A percentile compares a stretch with the other conserved stretches of the same genome.
Evolutionary conservation across 352 stramenopile species (phyloP).

Genomic region (Phytophthora macrochlamydospora): DNA sequence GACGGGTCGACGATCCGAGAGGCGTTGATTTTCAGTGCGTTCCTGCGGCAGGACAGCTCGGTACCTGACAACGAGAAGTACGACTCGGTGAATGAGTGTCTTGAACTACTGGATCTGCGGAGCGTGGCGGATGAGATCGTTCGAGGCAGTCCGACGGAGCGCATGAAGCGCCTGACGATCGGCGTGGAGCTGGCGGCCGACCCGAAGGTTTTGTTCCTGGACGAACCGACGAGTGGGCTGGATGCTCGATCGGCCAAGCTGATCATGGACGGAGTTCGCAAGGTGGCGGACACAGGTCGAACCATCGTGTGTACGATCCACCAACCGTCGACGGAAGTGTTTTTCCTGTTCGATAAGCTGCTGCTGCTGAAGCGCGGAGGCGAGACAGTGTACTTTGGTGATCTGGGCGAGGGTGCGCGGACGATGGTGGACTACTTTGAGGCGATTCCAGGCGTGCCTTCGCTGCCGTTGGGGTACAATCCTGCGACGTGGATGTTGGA

Average conservation of each 20-base stretch:
- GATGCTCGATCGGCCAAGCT: conserved; percentile 62
- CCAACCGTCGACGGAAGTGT: conserved; percentile 87
- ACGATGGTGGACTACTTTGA: conserved; percentile 69
- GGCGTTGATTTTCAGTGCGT: conserved; percentile 84
- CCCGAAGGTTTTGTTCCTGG: conserved; percentile 77
- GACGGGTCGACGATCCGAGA: conserved; percentile 89
- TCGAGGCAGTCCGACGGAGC: conserved; percentile 40
- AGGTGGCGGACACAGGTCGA: conserved; percentile 58
- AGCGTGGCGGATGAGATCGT: conserved; percentile 40
- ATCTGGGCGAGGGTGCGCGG: conserved; percentile 57
- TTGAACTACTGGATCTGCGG: conserved; percentile 41
- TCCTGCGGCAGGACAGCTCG: conserved; percentile 50
- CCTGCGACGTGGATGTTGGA: conserved; percentile 91
- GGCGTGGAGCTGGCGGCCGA: conserved; percentile 89
- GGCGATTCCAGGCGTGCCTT: conserved; percentile 56
- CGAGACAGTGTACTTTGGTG: conserved; percentile 82
- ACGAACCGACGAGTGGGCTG: conserved; percentile 63
- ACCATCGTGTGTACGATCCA: conserved; percentile 93
- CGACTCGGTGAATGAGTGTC: conserved; percentile 34
- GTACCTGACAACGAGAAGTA: conserved; percentile 36
- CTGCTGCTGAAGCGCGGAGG: conserved; percentile 88
- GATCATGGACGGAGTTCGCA: conserved; percentile 75
- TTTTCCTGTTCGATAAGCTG: conserved; percentile 84
- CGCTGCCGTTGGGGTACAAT: conserved; percentile 70
- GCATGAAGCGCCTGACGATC: conserved; percentile 63